Percentiles rank a stretch among this genome's conserved stretches.
phyloP scores from a whole-genome alignment of 441 rosid species.

The Corymbia calophylla region DNA sequence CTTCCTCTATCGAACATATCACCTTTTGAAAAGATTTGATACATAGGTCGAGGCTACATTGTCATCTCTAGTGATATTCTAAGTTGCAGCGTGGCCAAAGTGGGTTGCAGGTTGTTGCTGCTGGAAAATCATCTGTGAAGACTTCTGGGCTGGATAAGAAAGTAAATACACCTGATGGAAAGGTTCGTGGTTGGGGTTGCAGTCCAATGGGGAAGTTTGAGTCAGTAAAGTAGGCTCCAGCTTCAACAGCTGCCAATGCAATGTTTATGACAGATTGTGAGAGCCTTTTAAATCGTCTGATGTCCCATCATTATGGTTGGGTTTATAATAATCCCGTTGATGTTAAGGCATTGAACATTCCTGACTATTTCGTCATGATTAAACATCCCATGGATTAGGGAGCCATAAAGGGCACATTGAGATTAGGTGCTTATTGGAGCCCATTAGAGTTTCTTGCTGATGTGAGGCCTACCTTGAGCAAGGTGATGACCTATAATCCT shows the following conservation, averaged over 20 bases:
- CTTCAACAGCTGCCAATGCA: conserved; percentile 20
- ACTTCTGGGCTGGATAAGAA: conserved; percentile 39
- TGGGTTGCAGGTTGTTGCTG: conserved; percentile 7
- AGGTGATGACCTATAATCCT: conserved; percentile 67
- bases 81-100: conserved; percentile 32
- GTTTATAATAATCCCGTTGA: conserved; percentile 59
- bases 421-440: conserved; percentile 38
- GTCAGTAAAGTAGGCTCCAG: conserved; percentile 27
- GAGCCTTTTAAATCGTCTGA: conserved; percentile 39
- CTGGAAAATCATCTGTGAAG: conserved; percentile 26
- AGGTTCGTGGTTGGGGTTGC: conserved; percentile 25
- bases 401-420: conserved; percentile 37
- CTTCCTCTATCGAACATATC: conserved; percentile 37
- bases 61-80: conserved; percentile 45
- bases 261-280: conserved; percentile 59
- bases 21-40: conserved; percentile 36
- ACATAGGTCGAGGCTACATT: conserved; percentile 21
- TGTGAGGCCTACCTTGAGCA: conserved; percentile 53
- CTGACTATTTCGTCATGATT: conserved; percentile 49
- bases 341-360: conserved; percentile 45
- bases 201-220: conserved; percentile 32
- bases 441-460: conserved; percentile 55
- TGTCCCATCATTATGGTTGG: conserved; percentile 55
- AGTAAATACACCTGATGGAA: conserved; percentile 21
- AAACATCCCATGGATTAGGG: conserved; percentile 72